Conservation (phyloP, 1,284 basidiomycete species). For the Ganoderma sinense region DNA sequence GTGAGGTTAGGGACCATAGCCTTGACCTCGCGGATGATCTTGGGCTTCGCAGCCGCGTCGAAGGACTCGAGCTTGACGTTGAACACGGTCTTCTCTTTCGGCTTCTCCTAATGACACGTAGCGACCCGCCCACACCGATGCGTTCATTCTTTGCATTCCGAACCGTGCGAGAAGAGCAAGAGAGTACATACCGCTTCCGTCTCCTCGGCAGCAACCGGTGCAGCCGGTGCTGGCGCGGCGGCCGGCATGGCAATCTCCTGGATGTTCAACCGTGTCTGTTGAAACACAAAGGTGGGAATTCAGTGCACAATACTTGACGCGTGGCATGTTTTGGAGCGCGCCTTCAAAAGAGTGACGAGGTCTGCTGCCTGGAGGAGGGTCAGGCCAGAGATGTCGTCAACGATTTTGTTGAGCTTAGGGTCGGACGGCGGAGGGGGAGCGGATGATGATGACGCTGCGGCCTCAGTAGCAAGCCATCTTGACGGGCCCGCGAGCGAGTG, state of each 20-base stretch:
- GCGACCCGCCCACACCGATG: neutral
- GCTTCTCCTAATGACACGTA: conserved; percentile 75
- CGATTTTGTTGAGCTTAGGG: conserved; percentile 84
- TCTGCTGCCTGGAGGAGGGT: conserved; percentile 98
- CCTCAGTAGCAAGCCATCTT: conserved; percentile 49
- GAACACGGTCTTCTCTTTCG: conserved; percentile 99
- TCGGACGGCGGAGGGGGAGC: conserved; percentile 54
- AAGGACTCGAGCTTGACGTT: conserved; percentile 95
- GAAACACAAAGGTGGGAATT: neutral
- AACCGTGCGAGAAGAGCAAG: neutral
- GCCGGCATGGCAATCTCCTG: conserved; percentile 97
- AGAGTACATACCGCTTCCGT: conserved; percentile 62
- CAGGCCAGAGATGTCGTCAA: conserved; percentile 92
- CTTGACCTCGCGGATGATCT: conserved; percentile 99
- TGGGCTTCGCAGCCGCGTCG: conserved; percentile 90
- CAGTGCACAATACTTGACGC: neutral
- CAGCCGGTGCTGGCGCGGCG: conserved; percentile 68
- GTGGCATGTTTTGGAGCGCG: conserved; percentile 41
- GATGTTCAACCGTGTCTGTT: conserved; percentile 92
- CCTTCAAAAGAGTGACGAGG: conserved; percentile 92
- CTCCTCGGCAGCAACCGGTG: conserved; percentile 67
- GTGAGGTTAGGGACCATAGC: conserved; percentile 93
- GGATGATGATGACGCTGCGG: conserved; percentile 53
- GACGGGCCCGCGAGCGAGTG: conserved; percentile 35
- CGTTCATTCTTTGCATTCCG: neutral